Base-by-base conservation (phyloP, 345 rosid genomes). In the Sisymbrium altissimum region DNA sequence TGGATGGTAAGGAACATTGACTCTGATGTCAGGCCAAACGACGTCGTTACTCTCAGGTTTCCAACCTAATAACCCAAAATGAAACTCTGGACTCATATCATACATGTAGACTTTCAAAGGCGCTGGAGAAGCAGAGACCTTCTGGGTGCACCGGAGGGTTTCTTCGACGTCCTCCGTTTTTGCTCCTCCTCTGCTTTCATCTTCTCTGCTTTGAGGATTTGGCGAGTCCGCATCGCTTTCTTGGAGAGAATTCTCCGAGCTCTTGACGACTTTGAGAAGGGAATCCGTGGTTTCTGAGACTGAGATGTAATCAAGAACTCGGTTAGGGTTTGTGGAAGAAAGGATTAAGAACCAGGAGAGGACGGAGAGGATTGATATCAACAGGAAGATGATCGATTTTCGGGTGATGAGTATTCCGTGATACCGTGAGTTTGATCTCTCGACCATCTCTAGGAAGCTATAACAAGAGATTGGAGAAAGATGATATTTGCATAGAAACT, bases 71-170 rank as follows among this genome's bases (percentile, higher is more conserved):
- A 92, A 84, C 45, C 81, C 96, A 44, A 95, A 95, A 80, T 95
- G 99, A 65, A 92, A 95, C 79, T 90, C 93, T 0, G 97, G 84
- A 40, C 83, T 86, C 79, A 95, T 82, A 80, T 95, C 96, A 74
- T 92, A 95, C 99, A 95, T 86, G 80, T 78, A 95, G 25, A 95
- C 88, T 78, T 82, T 90, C 55, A 92, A 91, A 7, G 83, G 81
- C 7, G 33, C 67, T 33, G 30, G 25, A 63, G 65, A 43, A 9
- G 35, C n/a, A 58, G 71, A 70, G 5, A 30, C 56, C 18, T 48
- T 64, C 61, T 56, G 6, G 4, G 1, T 58, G 43, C 56, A 12
- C 4, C 5, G 33, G 10, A 71, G 29, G 46, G 66, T 66, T 73
- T 21, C 9, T 9, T 12, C 3, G 9, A 52, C 33, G 11, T 53